Evolutionary conservation across 2,329 filamentous ascomycete species (phyloP), one percentile per base, ranked within the genome.

Genomic region (Cladobotryum protrusum): DNA sequence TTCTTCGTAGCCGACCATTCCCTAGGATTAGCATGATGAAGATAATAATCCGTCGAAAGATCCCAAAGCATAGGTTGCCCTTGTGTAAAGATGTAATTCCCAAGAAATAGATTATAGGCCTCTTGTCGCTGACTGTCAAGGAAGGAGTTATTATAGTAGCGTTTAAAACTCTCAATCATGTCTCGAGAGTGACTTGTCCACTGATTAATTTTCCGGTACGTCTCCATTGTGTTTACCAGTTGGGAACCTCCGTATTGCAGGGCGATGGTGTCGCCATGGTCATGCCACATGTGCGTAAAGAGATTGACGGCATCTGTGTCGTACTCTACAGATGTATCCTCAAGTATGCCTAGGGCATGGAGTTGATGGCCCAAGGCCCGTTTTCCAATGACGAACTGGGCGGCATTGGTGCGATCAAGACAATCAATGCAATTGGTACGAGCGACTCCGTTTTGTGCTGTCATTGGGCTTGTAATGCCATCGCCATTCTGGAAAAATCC

Each of bases 71-170:
- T 92, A 0, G 93, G 93, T 63, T 95, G 86, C 0, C 88, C 90
- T 56, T 89, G 83, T 0, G 79, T 72, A 63, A 90, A 97, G 45
- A 91, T 88, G 65, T 99, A 99, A 63, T 97, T 96, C 6, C 93
- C 93, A 1, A 99, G 78, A 63, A 99, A 99, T 9, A 99, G 75
- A 59, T 99, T 99, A 68, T 97, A 97, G 1, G 93, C 93, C 68
- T 99, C 93, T 68, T 99, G 93, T 32, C 93, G 83, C 64, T 99
- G 93, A n/a, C 87, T 91, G 66, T 99, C 93, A 8, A 99, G 79
- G 65, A 99, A 99, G 0, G 92, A 95, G 63, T 99, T 99, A 71
- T 97, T 96, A 68, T 99, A 99, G 67, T 97, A 99, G 24, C 93
- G 82, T 67, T 97, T 99, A 74, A 99, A 96, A 66, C 89, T 96